Conservation (phyloP, 2,329 filamentous ascomycete genomes). For the Cordyceps militaris region DNA sequence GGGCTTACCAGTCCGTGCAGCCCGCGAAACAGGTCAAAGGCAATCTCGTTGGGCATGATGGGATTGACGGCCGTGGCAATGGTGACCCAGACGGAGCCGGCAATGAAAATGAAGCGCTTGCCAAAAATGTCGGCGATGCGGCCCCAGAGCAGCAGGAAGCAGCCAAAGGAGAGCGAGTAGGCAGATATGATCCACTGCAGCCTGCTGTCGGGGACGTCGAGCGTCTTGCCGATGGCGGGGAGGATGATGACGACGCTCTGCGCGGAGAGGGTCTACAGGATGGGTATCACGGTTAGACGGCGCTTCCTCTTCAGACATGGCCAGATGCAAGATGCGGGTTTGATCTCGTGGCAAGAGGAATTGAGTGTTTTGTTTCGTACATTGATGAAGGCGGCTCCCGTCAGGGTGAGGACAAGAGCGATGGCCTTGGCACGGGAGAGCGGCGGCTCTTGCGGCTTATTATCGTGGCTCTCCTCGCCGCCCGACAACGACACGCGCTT, state of each 20-base stretch:
- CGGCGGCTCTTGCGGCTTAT: conserved; percentile 21
- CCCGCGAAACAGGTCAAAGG: conserved; percentile 59
- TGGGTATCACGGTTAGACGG: neutral
- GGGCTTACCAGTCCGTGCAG: conserved; percentile 50
- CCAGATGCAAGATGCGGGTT: neutral
- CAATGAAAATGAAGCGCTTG: conserved; percentile 57
- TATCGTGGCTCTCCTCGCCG: conserved; percentile 11
- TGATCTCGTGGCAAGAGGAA: neutral
- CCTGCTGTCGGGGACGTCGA: conserved; percentile 50
- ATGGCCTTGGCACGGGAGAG: conserved; percentile 47
- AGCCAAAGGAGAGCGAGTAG: conserved; percentile 59
- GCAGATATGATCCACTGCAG: conserved; percentile 62
- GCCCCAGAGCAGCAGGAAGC: conserved; percentile 61
- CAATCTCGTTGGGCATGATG: conserved; percentile 59
- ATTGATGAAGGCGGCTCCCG: conserved; percentile 50
- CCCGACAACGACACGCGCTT: neutral
- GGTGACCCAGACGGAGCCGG: conserved; percentile 57
- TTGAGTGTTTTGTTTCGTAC: conserved; percentile 24
- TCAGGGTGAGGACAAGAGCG: conserved; percentile 46
- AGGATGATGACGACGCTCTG: conserved; percentile 57
- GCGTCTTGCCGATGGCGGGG: conserved; percentile 50
- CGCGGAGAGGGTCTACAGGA: conserved; percentile 43
- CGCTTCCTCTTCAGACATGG: conserved; percentile 4
- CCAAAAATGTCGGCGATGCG: conserved; percentile 61
- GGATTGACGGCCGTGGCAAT: conserved; percentile 52